phyloP scores from a whole-genome alignment of 2,329 filamentous ascomycete genomes.

The Scorias spongiosa region DNA sequence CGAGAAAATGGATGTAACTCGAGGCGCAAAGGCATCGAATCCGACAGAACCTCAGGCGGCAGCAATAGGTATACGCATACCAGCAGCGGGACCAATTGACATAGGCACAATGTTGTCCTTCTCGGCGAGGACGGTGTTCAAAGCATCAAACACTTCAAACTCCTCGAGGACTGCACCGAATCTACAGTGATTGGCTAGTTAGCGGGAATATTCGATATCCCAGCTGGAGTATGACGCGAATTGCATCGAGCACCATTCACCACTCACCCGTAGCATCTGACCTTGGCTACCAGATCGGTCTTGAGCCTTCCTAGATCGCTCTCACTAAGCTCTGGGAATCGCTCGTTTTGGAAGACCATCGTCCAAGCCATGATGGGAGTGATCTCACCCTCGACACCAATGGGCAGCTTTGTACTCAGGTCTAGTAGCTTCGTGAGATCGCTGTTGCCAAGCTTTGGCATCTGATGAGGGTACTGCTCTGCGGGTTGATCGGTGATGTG shows the following conservation, averaged over 20 bases:
- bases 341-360: conserved; percentile 57
- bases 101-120: conserved; percentile 23
- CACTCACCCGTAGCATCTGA: conserved; percentile 81
- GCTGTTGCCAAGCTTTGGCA: conserved; percentile 62
- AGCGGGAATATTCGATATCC: not conserved
- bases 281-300: conserved; percentile 60
- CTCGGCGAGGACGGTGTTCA: conserved; percentile 53
- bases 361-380: conserved; percentile 94
- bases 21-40: too few species aligned
- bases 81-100: not conserved
- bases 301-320: conserved; percentile 59
- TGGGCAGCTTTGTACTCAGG: conserved; percentile 64
- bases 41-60: too few species aligned
- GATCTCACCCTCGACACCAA: conserved; percentile 61
- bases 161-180: conserved; percentile 58
- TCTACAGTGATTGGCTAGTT: conserved; percentile 17
- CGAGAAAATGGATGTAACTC: too few species aligned
- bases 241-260: too few species aligned
- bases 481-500: conserved; percentile 41
- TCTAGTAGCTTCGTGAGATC: conserved; percentile 72
- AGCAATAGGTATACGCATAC: too few species aligned
- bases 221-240: not conserved
- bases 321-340: conserved; percentile 48
- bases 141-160: conserved; percentile 61
- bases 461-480: conserved; percentile 49